A percentile compares a stretch with the other conserved stretches of the same genome.
These are phyloP conservation scores for Serendipita sp. DNA, from an alignment of 768 basidiomycete species.

Conservation along the genomic window DNA sequence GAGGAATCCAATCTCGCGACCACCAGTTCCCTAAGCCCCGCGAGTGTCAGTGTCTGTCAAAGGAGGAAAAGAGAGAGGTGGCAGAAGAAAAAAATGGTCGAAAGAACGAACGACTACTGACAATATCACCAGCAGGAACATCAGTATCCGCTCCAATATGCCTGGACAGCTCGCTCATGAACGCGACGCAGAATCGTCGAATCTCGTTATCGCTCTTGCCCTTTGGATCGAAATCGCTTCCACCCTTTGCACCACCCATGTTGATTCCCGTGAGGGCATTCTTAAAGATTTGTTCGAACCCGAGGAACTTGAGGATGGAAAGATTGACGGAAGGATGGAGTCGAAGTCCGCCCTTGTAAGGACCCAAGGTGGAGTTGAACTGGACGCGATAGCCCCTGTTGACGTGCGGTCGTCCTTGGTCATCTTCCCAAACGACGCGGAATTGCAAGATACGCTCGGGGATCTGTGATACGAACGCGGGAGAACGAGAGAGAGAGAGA, in stretches of 20 bases:
- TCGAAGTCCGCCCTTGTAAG: constrained; percentile 66
- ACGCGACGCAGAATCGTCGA: constrained; percentile 50
- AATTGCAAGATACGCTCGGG: constrained; percentile 46
- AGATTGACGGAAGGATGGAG: constrained; percentile 69
- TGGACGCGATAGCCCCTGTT: constrained; percentile 64
- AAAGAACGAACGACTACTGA: neutral
- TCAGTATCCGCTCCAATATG: constrained; percentile 63
- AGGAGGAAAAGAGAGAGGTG: neutral
- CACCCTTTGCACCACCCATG: constrained; percentile 73
- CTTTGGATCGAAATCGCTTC: constrained; percentile 69
- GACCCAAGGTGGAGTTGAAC: constrained; percentile 65
- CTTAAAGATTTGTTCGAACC: constrained; percentile 70
- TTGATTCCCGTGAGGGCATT: constrained; percentile 61
- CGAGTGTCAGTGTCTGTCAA: neutral
- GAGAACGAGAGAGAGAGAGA: too few species aligned
- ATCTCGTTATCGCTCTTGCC: constrained; percentile 64
- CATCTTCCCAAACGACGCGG: constrained; percentile 67
- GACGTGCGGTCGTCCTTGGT: constrained; percentile 46
- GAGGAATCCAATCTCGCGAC: constrained; percentile 59
- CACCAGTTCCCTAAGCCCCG: constrained; percentile 39
- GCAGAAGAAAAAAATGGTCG: too few species aligned
- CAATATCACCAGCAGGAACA: constrained; percentile 58
- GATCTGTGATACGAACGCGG: constrained; percentile 21
- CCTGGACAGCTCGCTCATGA: constrained; percentile 60
- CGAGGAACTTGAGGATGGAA: constrained; percentile 72